These are phyloP conservation scores for Protomyces lactucae-debilis DNA, from an alignment of 1,139 yeast genomes.

Conservation along the genomic window DNA sequence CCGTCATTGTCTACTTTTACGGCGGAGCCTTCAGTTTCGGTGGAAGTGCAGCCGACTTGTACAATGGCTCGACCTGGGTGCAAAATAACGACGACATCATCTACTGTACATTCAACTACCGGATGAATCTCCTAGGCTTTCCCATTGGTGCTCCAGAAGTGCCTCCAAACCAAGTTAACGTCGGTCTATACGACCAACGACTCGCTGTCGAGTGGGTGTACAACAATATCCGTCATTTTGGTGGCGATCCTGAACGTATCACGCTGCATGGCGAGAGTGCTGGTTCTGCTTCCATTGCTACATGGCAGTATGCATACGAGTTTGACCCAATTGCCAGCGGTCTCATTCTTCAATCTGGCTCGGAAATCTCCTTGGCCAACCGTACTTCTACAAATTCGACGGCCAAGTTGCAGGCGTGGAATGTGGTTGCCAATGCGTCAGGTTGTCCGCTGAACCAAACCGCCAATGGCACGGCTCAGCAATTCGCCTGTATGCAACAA, in stretches of 20 bases:
- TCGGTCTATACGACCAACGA: slow-evolving; percentile 40
- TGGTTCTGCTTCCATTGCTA: slow-evolving; percentile 37
- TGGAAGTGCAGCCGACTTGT: slow-evolving; percentile 1
- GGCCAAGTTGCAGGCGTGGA: slow-evolving; percentile 13
- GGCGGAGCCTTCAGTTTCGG: slow-evolving; percentile 25
- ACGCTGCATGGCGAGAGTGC: slow-evolving; percentile 43
- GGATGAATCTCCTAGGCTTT: slow-evolving; percentile 41
- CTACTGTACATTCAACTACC: slow-evolving; percentile 41
- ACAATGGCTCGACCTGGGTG: slow-evolving; percentile 7
- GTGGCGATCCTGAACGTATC: slow-evolving; percentile 40
- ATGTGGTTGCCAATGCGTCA: slow-evolving; percentile 3
- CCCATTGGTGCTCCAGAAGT: slow-evolving; percentile 23
- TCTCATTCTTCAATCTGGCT: slow-evolving; percentile 22
- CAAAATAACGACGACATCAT: slow-evolving; percentile 35
- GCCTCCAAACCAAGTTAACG: slow-evolving; percentile 35
- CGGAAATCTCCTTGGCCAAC: slow-evolving; percentile 15
- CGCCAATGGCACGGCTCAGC: background rate
- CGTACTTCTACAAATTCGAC: slow-evolving; percentile 7
- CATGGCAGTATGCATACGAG: slow-evolving; percentile 13
- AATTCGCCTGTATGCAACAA: slow-evolving; percentile 12
- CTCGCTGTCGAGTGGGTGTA: slow-evolving; percentile 41
- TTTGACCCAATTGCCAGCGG: slow-evolving; percentile 20
- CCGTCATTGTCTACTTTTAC: slow-evolving; percentile 18
- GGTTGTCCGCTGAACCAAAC: slow-evolving; percentile 16
- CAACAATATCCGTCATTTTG: slow-evolving; percentile 39